Conservation (phyloP, 192 early-diverging fungal genomes). For the Mycoemilia scoparia region DNA sequence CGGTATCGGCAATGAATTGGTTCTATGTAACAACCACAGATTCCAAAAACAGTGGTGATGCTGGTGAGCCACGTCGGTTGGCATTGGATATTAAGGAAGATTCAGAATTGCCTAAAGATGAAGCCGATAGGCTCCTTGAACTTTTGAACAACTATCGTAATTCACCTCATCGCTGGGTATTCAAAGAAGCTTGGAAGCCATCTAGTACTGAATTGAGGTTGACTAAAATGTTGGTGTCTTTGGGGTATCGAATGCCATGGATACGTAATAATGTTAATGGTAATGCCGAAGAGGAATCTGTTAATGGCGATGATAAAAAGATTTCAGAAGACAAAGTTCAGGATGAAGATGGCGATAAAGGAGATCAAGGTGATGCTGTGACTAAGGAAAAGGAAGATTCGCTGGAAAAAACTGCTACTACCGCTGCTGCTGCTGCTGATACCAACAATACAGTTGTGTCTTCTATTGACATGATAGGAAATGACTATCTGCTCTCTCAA, state of each 20-base stretch:
- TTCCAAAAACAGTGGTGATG: too few relatives aligned
- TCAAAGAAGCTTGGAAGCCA: slow-evolving; percentile 56
- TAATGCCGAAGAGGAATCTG: neutral
- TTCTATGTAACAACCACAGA: slow-evolving; percentile 47
- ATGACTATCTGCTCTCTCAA: too few relatives aligned
- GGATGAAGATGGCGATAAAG: too few relatives aligned
- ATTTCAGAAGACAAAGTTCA: slow-evolving; percentile 10
- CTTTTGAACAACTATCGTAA: slow-evolving; percentile 35
- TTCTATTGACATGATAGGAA: too few relatives aligned
- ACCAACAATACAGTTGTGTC: too few relatives aligned
- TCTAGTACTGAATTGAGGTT: slow-evolving; percentile 46
- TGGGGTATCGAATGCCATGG: slow-evolving; percentile 60
- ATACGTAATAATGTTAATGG: slow-evolving; percentile 5
- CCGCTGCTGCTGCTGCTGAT: too few relatives aligned
- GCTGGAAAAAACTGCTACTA: too few relatives aligned
- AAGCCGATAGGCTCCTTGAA: slow-evolving; percentile 30
- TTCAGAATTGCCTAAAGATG: slow-evolving; percentile 21
- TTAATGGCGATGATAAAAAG: slow-evolving; percentile 3
- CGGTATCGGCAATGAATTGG: slow-evolving; percentile 72
- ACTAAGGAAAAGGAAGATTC: too few relatives aligned
- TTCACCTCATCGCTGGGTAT: slow-evolving; percentile 36
- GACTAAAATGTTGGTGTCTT: slow-evolving; percentile 47
- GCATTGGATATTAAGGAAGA: slow-evolving; percentile 37
- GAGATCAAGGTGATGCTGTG: too few relatives aligned
- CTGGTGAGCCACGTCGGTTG: slow-evolving; percentile 45